These are phyloP conservation scores for Paspalum notatum DNA, from an alignment of 176 grass and related monocot genomes.

Conservation along the genomic window DNA sequence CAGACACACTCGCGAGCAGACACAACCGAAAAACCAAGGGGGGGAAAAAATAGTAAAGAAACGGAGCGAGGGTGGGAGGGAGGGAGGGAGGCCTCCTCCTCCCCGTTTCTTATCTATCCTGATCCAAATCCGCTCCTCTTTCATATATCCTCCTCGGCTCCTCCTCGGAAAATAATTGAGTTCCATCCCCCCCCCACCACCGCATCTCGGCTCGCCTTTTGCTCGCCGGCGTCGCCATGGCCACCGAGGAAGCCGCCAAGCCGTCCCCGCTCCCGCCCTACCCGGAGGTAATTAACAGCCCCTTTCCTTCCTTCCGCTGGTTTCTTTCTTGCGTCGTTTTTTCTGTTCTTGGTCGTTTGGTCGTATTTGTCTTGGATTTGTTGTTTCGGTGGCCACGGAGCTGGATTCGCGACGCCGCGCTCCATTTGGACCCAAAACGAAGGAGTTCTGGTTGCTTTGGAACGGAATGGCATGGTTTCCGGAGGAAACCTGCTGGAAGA, in stretches of 20 bases:
- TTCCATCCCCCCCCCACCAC: neutral
- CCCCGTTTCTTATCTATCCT: constrained; percentile 56
- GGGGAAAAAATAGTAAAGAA: constrained; percentile 48
- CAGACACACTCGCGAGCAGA: neutral
- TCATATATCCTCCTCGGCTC: constrained; percentile 39
- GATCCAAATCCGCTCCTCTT: constrained; percentile 49
- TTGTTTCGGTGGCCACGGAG: neutral
- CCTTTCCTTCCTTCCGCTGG: neutral
- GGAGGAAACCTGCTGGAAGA: no score
- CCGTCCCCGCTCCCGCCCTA: constrained; percentile 63
- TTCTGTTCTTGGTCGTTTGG: neutral
- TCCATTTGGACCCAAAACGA: neutral
- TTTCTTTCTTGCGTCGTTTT: neutral
- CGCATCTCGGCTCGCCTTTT: neutral
- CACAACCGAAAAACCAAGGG: constrained; percentile 30
- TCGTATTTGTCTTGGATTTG: neutral
- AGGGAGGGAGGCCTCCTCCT: no score
- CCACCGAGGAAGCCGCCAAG: constrained; percentile 61
- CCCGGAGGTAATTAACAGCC: constrained; percentile 56
- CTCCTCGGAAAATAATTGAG: constrained; percentile 25
- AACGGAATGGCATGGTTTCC: neutral
- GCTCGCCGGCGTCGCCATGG: constrained; percentile 51
- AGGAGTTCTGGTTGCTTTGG: neutral
- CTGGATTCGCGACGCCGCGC: neutral
- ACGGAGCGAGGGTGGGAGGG: constrained; percentile 33